A percentile compares a stretch with the other conserved stretches of the same genome.
Conservation (phyloP, 352 stramenopile species). For the Phytophthora fragariae region DNA sequence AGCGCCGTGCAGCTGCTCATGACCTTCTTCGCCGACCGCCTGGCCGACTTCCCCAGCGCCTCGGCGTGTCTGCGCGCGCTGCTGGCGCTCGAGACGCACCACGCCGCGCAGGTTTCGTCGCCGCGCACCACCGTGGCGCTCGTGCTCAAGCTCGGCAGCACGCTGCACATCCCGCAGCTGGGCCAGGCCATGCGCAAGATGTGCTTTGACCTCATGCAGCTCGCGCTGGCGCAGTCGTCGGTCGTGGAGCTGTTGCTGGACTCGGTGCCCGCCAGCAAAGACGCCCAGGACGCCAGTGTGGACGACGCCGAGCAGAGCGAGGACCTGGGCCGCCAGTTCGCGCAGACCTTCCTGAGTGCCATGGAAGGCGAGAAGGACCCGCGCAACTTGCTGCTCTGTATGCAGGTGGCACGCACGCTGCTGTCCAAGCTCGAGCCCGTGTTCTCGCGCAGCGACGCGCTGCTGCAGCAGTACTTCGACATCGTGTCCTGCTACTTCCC, state of each 20-base stretch:
- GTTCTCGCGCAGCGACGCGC: slow-evolving; percentile 70
- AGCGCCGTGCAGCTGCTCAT: slow-evolving; percentile 81
- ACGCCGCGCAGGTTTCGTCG: slow-evolving; percentile 62
- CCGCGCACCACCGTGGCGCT: slow-evolving; percentile 62
- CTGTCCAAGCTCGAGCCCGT: slow-evolving; percentile 63
- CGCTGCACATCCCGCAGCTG: slow-evolving; percentile 83
- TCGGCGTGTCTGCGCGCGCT: slow-evolving; percentile 79
- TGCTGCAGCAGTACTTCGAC: slow-evolving; percentile 90
- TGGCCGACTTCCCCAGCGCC: slow-evolving; percentile 88
- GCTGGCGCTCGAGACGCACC: slow-evolving; percentile 75
- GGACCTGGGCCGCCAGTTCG: slow-evolving; percentile 65
- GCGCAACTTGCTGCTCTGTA: slow-evolving; percentile 83
- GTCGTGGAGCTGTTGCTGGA: slow-evolving; percentile 64
- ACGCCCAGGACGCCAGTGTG: slow-evolving; percentile 29
- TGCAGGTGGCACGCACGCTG: slow-evolving; percentile 73
- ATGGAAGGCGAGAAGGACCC: slow-evolving; percentile 93
- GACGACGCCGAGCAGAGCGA: slow-evolving; percentile 35
- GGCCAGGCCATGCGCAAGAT: slow-evolving; percentile 88
- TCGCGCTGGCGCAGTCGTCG: slow-evolving; percentile 63
- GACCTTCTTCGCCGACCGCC: slow-evolving; percentile 86
- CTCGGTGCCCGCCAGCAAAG: slow-evolving; percentile 25
- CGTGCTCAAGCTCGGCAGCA: slow-evolving; percentile 67
- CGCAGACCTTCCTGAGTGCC: slow-evolving; percentile 77
- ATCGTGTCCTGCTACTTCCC: slow-evolving; percentile 93
- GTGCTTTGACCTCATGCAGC: slow-evolving; percentile 85